Evolutionary conservation across 495 filamentous ascomycete genomes (phyloP).

Genomic region (Jackrogersella minutella): DNA sequence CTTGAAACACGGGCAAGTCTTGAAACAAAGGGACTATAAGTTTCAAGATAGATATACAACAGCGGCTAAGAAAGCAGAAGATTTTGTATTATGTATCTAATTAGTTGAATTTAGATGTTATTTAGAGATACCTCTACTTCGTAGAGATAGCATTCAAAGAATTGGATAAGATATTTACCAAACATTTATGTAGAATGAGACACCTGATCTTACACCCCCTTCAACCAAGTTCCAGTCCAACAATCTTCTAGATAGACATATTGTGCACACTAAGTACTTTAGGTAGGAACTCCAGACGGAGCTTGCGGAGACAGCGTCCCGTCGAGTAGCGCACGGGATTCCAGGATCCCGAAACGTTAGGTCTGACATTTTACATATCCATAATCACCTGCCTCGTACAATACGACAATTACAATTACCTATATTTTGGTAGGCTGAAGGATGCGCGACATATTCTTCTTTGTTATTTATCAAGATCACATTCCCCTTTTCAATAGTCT

Average conservation of each 20-base stretch:
- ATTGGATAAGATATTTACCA: too few species aligned
- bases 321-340: slow-evolving; percentile 33
- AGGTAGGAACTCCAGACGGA: not conserved
- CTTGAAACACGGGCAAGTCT: slow-evolving; percentile 23
- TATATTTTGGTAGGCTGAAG: not conserved
- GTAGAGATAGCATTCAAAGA: too few species aligned
- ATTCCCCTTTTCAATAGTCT: not conserved
- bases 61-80: too few species aligned
- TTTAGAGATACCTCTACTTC: too few species aligned
- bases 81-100: too few species aligned
- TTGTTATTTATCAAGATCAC: not conserved
- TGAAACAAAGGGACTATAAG: slow-evolving; percentile 26
- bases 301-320: slow-evolving; percentile 1
- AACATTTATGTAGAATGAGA: too few species aligned
- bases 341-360: slow-evolving; percentile 38
- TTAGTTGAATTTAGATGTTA: too few species aligned
- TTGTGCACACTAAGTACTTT: not conserved
- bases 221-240: not conserved
- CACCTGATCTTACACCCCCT: too few species aligned
- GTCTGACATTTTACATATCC: too few species aligned
- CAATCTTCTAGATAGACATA: not conserved
- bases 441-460: slow-evolving; percentile 16
- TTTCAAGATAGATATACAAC: too few species aligned
- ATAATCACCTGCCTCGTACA: not conserved
- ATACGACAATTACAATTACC: not conserved